Conservation (phyloP, 768 basidiomycete species). For the Suillus subaureus region DNA sequence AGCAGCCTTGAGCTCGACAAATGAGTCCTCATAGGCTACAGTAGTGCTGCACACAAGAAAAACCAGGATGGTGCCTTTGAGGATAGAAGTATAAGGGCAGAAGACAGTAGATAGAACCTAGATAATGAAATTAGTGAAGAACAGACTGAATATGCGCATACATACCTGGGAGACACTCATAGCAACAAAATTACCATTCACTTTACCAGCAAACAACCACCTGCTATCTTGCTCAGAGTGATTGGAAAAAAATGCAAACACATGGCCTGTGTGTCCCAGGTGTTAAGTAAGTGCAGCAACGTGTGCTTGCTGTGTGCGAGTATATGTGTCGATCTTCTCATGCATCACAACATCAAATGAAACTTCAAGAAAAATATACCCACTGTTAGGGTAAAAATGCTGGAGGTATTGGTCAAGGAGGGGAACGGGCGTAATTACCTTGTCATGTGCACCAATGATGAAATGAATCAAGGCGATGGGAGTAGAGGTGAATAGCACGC, state of each 20-base stretch:
- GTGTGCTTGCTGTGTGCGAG: not conserved
- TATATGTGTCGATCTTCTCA: not conserved
- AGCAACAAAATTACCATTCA: not conserved
- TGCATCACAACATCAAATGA: not conserved
- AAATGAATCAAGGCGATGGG: not conserved
- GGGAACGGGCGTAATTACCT: not conserved
- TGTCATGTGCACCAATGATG: not conserved
- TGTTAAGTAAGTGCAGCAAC: not conserved
- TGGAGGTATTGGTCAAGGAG: not conserved
- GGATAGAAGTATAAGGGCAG: not conserved
- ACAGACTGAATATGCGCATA: not conserved
- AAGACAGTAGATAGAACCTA: not conserved
- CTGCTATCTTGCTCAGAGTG: not conserved
- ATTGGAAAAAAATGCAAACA: not conserved
- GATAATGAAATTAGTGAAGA: not conserved
- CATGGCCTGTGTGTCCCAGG: too few relatives aligned
- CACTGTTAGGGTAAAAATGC: not conserved
- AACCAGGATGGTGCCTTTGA: not conserved
- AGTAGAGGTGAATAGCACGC: not conserved
- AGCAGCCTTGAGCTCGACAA: not conserved
- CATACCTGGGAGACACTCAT: not conserved
- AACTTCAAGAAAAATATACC: not conserved
- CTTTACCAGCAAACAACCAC: not conserved
- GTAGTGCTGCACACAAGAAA: not conserved
- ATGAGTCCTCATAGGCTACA: not conserved